A percentile compares a stretch with the other conserved stretches of the same genome.
phyloP scores from a whole-genome alignment of 2,329 filamentous ascomycete genomes.

The Ascocoryne sarcoides region DNA sequence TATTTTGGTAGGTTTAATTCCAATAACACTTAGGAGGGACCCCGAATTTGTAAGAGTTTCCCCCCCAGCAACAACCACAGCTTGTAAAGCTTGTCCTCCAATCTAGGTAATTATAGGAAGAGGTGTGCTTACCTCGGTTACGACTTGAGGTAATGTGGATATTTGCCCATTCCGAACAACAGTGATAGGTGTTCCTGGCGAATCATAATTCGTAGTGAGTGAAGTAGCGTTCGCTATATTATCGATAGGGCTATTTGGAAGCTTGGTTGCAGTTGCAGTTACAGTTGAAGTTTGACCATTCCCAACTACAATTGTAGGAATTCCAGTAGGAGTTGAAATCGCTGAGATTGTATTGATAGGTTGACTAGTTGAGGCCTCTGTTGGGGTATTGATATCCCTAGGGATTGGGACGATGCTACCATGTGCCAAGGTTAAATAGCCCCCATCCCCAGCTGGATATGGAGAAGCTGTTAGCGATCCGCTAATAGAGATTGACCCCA shows the following conservation, averaged over 20 bases:
- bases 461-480: too few relatives aligned
- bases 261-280: too few relatives aligned
- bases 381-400: background rate
- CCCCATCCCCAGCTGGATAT: too few relatives aligned
- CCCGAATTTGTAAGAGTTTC: too few relatives aligned
- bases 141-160: slow-evolving; percentile 1
- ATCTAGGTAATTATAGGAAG: background rate
- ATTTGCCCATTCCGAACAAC: background rate
- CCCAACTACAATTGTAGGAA: slow-evolving; percentile 1
- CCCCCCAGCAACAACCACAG: too few relatives aligned
- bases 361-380: background rate
- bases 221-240: too few relatives aligned
- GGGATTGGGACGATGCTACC: background rate
- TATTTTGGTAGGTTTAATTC: too few relatives aligned
- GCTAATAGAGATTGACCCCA: too few relatives aligned
- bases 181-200: background rate
- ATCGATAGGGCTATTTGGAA: too few relatives aligned
- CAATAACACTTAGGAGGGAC: too few relatives aligned
- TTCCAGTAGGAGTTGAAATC: background rate
- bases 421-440: background rate
- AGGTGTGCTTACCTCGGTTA: slow-evolving; percentile 1
- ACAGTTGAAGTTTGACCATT: slow-evolving; percentile 5
- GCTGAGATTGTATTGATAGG: background rate
- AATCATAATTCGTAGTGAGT: background rate
- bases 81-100: background rate